These are phyloP conservation scores for Phytopythium cucurbitacearum DNA, from an alignment of 352 stramenopile species.

Conservation along the genomic window DNA sequence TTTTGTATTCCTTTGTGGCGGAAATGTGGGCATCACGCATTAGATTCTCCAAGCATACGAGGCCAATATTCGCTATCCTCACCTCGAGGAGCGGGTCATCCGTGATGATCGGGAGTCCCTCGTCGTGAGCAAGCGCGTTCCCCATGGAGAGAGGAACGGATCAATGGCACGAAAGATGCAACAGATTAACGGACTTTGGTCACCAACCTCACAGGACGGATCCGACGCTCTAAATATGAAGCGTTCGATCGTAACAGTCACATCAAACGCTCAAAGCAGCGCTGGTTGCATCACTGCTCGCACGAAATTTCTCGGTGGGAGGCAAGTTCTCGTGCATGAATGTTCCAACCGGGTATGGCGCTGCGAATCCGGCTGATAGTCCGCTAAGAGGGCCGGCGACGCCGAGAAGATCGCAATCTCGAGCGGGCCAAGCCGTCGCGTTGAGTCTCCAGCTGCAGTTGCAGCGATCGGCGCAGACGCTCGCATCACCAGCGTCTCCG, in stretches of 20 bases:
- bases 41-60: no score
- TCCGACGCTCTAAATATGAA: no score
- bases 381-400: no score
- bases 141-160: conserved; percentile 17
- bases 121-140: conserved; percentile 33
- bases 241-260: no score
- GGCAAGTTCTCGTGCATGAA: background rate
- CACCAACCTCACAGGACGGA: background rate
- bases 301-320: no score
- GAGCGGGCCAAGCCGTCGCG: conserved; percentile 1
- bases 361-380: no score
- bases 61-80: background rate
- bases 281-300: conserved; percentile 5
- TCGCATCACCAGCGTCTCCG: background rate
- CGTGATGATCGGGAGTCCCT: conserved; percentile 29
- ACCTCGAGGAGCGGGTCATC: conserved; percentile 39
- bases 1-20: conserved; percentile 26
- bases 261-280: background rate
- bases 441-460: background rate
- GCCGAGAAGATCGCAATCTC: background rate
- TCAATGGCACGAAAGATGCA: background rate
- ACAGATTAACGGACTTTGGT: conserved; percentile 11
- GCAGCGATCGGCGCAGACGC: background rate
- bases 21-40: no score
- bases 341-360: background rate